These are phyloP conservation scores for Aspergillus ellipticus DNA, from an alignment of 495 filamentous ascomycete species.

Conservation along the genomic window DNA sequence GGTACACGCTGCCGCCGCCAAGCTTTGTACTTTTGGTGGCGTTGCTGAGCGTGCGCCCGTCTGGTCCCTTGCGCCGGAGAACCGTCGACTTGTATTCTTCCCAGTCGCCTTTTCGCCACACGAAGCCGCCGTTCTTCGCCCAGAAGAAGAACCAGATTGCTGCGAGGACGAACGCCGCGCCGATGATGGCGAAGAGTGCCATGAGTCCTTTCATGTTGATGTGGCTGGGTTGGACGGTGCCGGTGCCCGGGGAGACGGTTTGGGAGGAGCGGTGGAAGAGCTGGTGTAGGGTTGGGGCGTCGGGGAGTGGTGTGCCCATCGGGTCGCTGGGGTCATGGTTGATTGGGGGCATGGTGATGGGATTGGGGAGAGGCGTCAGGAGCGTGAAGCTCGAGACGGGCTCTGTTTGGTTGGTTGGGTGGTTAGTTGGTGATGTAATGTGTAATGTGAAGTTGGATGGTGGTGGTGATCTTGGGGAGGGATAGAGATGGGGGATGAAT, in stretches of 20 bases:
- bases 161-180: constrained; percentile 68
- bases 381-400: constrained; percentile 40
- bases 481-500: no score
- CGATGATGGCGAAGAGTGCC: constrained; percentile 80
- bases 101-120: constrained; percentile 83
- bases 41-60: constrained; percentile 75
- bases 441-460: background rate
- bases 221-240: constrained; percentile 56
- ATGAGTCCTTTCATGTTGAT: constrained; percentile 85
- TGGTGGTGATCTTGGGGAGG: background rate
- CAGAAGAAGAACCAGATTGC: constrained; percentile 98
- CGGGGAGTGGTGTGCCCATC: background rate
- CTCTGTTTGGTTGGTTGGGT: constrained; percentile 10
- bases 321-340: background rate
- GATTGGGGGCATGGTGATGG: constrained; percentile 32
- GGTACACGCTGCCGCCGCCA: constrained; percentile 73
- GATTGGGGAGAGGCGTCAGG: constrained; percentile 27
- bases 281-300: constrained; percentile 6
- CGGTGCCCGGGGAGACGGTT: constrained; percentile 39
- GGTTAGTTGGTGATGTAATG: constrained; percentile 7
- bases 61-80: constrained; percentile 83
- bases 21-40: constrained; percentile 78
- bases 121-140: constrained; percentile 92
- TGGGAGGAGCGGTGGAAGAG: constrained; percentile 22
- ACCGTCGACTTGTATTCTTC: constrained; percentile 98